phyloP scores from a whole-genome alignment of 306 rosid genomes.

The Comarum palustre region DNA sequence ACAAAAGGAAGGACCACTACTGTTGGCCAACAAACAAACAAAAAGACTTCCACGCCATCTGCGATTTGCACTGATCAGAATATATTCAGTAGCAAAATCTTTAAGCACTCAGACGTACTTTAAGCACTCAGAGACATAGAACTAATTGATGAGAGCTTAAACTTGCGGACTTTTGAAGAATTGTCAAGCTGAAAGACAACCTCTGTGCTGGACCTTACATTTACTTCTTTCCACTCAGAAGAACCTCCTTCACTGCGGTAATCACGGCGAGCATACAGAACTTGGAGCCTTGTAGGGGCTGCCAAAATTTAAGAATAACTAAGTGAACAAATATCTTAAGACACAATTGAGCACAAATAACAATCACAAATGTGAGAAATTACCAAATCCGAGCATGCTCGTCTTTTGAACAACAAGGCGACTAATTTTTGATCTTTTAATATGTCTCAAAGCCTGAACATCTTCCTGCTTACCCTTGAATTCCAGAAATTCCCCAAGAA shows the following conservation, averaged over 20 bases:
- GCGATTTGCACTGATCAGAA: background rate
- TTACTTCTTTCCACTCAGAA: slow-evolving; percentile 66
- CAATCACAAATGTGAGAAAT: slow-evolving; percentile 11
- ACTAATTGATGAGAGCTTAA: slow-evolving; percentile 65
- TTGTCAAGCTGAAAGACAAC: slow-evolving; percentile 61
- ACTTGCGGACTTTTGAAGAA: slow-evolving; percentile 54
- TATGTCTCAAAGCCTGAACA: slow-evolving; percentile 48
- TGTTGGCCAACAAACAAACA: background rate
- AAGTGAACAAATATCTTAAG: background rate
- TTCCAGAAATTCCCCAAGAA: slow-evolving; percentile 85
- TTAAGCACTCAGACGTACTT: slow-evolving; percentile 78
- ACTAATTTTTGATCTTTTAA: slow-evolving; percentile 79
- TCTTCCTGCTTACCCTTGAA: slow-evolving; percentile 90
- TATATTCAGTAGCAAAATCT: background rate
- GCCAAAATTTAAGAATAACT: slow-evolving; percentile 31
- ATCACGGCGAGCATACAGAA: slow-evolving; percentile 60
- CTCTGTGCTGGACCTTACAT: slow-evolving; percentile 74
- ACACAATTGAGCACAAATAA: background rate
- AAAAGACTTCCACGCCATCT: background rate
- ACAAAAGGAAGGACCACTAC: background rate
- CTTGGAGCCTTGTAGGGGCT: slow-evolving; percentile 85
- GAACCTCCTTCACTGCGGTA: slow-evolving; percentile 70
- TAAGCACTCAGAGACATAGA: slow-evolving; percentile 78
- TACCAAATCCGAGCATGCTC: slow-evolving; percentile 96
- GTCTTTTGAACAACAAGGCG: slow-evolving; percentile 64